Evolutionary conservation across 129 eudicot genomes (phyloP), one percentile per base, ranked within the genome.

Genomic region (Tagetes patula): DNA sequence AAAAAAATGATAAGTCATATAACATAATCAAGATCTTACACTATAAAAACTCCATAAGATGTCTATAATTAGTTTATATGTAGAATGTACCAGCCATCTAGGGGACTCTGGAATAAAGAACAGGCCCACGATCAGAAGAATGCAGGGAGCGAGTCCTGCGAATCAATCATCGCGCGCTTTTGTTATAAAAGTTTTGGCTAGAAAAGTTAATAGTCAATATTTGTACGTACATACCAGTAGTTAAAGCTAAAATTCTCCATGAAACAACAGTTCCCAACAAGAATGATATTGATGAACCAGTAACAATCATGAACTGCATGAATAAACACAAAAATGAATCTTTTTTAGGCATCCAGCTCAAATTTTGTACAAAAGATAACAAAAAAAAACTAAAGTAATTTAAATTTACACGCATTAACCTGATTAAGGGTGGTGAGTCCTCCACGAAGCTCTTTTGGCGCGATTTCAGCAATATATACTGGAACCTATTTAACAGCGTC

Each of bases 71-170:
- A 20, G 27, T 20, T 20, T 20, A 20, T 31, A 54, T 36, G 47
- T 11, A 8, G 32, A 66, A 72, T 88, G 79, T 71, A 91, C 97
- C 87, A 91, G 93, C 97, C 97, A 91, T 86, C 97, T 84, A 13
- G 97, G 97, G 37, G 97, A 91, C 65, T 91, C 97, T n/a, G 97
- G 97, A 59, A 91, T 87, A 71, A 88, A 85, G 75, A 86, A 60
- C 31, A 86, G 77, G 31, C 97, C 96, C 31, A 59, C 70, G 12
- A 91, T 75, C 67, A 85, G 63, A 66, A 82, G 45, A 74, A 83
- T 6, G 70, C 92, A 85, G 2, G 97, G 97, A 42, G 89, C 39
- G 39, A 88, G 59, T 46, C 97, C 97, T 91, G 52, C 77, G 76
- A 32, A 63, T 37, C 65, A 72, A 64, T n/a, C 33, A 70, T 8